Evolutionary conservation across 805 yeast genomes (phyloP).

Genomic region (Naumovozyma castellii): DNA sequence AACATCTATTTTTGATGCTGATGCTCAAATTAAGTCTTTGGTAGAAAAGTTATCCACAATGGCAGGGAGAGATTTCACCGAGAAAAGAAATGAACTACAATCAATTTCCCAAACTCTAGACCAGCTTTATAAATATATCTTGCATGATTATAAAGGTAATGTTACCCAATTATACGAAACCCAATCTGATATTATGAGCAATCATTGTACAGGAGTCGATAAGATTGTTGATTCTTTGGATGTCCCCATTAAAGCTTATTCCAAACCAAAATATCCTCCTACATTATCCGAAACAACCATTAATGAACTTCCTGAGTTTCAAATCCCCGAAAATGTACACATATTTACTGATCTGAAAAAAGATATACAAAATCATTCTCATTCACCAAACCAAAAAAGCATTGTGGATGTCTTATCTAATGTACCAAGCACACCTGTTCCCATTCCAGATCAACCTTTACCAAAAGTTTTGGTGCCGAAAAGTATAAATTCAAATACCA

Average conservation of each 20-base stretch:
- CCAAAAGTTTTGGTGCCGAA: constrained; percentile 21
- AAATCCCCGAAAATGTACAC: constrained; percentile 8
- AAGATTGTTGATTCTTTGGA: neutral
- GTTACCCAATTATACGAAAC: constrained; percentile 9
- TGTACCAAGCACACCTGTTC: constrained; percentile 22
- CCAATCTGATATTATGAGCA: constrained; percentile 9
- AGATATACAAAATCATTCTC: neutral
- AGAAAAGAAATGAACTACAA: neutral
- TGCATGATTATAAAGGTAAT: constrained; percentile 6
- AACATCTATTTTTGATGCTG: neutral
- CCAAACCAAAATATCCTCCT: constrained; percentile 1
- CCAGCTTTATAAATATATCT: constrained; percentile 3
- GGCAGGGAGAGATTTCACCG: neutral
- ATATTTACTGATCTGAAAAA: constrained; percentile 8
- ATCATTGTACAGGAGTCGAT: constrained; percentile 1
- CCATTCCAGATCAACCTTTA: constrained; percentile 23
- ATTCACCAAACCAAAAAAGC: neutral
- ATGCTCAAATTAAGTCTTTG: neutral
- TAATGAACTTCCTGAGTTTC: constrained; percentile 9
- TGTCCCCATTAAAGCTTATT: neutral
- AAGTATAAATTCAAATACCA: constrained; percentile 18
- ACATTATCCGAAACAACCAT: constrained; percentile 1
- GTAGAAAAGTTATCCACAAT: neutral
- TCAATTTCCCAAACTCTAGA: neutral
- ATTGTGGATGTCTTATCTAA: neutral